A percentile compares a stretch with the other conserved stretches of the same genome.
phyloP scores from a whole-genome alignment of 805 yeast genomes.

The Tetrapisispora iriomotensis region DNA sequence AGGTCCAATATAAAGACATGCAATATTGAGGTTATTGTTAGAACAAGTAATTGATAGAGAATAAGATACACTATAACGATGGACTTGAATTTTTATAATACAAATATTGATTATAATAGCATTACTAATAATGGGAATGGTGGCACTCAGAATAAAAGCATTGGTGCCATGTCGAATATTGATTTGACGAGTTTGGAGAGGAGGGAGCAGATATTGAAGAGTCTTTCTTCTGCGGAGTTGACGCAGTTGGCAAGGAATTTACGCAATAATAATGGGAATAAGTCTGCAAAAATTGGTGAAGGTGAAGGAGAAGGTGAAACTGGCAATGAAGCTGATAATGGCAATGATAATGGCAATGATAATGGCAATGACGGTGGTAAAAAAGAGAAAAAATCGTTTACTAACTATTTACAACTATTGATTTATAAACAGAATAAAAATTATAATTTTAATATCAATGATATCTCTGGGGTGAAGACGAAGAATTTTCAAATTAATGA shows the following conservation, averaged over 20 bases:
- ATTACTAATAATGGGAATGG: neutral
- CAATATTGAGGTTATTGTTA: too few species aligned
- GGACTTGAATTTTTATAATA: conserved; percentile 5
- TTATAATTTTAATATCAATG: neutral
- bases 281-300: neutral
- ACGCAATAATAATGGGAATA: neutral
- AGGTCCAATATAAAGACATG: too few species aligned
- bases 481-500: neutral
- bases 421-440: conserved; percentile 17
- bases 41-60: neutral
- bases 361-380: neutral
- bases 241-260: neutral
- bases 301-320: neutral
- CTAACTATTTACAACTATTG: conserved; percentile 13
- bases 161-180: neutral
- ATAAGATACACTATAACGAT: neutral
- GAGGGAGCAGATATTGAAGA: neutral
- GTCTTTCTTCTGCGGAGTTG: neutral
- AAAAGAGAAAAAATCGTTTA: neutral
- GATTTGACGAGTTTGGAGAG: neutral
- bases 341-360: neutral
- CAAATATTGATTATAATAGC: conserved; percentile 4
- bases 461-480: too few species aligned
- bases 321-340: neutral
- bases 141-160: neutral